Conservation (phyloP, 441 rosid species). For the Pelargonium myrrhifolium region DNA sequence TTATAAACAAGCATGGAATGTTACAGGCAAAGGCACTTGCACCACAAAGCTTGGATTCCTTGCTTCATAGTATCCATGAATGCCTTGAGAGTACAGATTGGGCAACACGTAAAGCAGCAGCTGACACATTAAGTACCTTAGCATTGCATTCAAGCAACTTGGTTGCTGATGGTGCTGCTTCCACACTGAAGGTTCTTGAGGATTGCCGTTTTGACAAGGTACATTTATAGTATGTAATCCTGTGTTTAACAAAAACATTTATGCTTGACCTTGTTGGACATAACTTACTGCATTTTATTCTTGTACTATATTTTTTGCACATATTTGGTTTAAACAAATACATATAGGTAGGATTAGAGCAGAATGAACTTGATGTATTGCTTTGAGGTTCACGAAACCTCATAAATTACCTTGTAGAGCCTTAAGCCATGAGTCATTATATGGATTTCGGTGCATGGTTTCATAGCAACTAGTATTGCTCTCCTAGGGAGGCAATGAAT, state of each 20-base stretch:
- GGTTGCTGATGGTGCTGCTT: conserved; percentile 55
- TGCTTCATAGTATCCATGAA: conserved; percentile 76
- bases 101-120: conserved; percentile 94
- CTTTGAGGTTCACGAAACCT: too few species aligned
- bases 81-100: conserved; percentile 94
- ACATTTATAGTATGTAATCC: neutral
- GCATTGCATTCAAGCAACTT: conserved; percentile 76
- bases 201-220: conserved; percentile 95
- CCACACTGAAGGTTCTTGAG: conserved; percentile 66
- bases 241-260: neutral
- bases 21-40: conserved; percentile 87
- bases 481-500: too few species aligned
- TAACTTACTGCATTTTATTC: neutral
- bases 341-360: too few species aligned
- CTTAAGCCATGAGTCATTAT: too few species aligned
- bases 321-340: neutral
- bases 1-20: conserved; percentile 4
- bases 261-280: neutral
- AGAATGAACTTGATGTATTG: too few species aligned
- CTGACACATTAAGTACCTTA: conserved; percentile 69
- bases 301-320: neutral
- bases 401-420: too few species aligned
- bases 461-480: too few species aligned
- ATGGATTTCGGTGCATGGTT: too few species aligned
- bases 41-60: conserved; percentile 67